Base-by-base conservation (phyloP, 2,329 filamentous ascomycete genomes). In the Zasmidium angulare region DNA sequence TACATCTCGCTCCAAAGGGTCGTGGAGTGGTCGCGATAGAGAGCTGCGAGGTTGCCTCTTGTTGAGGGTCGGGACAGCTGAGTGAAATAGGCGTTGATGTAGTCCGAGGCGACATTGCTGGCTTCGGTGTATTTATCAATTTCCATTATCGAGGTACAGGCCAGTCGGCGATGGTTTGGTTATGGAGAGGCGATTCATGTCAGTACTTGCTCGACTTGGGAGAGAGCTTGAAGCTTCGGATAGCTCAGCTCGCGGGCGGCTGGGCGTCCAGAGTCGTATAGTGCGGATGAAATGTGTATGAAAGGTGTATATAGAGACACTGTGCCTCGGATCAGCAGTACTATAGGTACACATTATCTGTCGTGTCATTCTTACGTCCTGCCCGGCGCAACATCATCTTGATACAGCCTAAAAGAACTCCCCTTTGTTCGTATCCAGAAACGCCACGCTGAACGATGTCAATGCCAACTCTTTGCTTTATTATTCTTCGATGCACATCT, bases 401-500 rank as follows among this genome's bases (percentile, higher is more conserved):
- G 36, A 43, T 43, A 36, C 29, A 36, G 29, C 29, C 29, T 36
- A 7, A 36, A 36, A 36, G n/a, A n/a, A n/a, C 26, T 6, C 14
- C 14, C 36, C 11, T 43, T 17, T 43, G 36, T 19, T 17, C 36
- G n/a, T 43, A 49, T 26, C 21, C 48, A 23, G 11, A 26, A 50
- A 50, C 48, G 48, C 48, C 48, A 46, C 23, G 36, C 22, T 53
- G 17, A 46, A 46, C 24, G 24, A 24, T 23, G 21, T 12, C 43
- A 12, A n/a, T n/a, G 40, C 21, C 21, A 19, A 26, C 14, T 14
- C n/a, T 12, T 46, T 19, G 10, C 19, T 43, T 48, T 40, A 55
- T 48, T 40, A 55, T 21, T 69, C 62, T 19, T 66, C 65, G 56
- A 69, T 62, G 46, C 67, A 69, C 7, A 69, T 60, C 52, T 60